phyloP scores from a whole-genome alignment of 257 asterid species.

The Orobanche coerulescens region DNA sequence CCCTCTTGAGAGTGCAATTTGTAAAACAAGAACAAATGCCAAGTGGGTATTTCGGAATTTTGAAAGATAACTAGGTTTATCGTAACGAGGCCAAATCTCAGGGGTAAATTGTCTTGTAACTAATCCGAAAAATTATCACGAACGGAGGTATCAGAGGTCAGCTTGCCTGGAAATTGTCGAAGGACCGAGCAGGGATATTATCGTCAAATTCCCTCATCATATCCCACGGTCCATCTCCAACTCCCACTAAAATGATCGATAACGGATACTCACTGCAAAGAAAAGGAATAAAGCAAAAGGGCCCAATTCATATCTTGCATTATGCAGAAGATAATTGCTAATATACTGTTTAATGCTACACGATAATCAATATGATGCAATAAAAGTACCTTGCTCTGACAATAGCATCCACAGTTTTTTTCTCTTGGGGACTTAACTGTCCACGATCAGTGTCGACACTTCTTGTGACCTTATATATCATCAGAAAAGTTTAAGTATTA shows the following conservation, averaged over 20 bases:
- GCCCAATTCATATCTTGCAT: background rate
- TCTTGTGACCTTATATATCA: slow-evolving; percentile 60
- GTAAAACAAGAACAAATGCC: too few species aligned
- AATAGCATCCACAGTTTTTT: slow-evolving; percentile 86
- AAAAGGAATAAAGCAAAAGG: slow-evolving; percentile 6
- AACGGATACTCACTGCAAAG: slow-evolving; percentile 66
- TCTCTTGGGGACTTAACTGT: slow-evolving; percentile 85
- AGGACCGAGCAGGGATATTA: slow-evolving; percentile 84
- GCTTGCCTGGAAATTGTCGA: slow-evolving; percentile 86
- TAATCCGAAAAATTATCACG: background rate
- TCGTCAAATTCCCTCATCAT: slow-evolving; percentile 95
- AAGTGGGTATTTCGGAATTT: background rate
- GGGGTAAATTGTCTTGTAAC: background rate
- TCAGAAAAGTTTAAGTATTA: too few species aligned
- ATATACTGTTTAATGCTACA: background rate
- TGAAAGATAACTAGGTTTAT: background rate
- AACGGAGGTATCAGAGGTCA: slow-evolving; percentile 4
- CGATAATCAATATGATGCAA: background rate
- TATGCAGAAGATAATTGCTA: background rate
- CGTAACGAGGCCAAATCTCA: background rate
- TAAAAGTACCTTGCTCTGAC: slow-evolving; percentile 80
- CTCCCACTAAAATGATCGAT: slow-evolving; percentile 82
- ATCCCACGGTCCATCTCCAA: slow-evolving; percentile 98
- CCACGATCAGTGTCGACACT: slow-evolving; percentile 76
- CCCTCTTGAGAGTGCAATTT: too few species aligned